Conservation (phyloP, 2,329 filamentous ascomycete species). For the Calonectria pteridis region DNA sequence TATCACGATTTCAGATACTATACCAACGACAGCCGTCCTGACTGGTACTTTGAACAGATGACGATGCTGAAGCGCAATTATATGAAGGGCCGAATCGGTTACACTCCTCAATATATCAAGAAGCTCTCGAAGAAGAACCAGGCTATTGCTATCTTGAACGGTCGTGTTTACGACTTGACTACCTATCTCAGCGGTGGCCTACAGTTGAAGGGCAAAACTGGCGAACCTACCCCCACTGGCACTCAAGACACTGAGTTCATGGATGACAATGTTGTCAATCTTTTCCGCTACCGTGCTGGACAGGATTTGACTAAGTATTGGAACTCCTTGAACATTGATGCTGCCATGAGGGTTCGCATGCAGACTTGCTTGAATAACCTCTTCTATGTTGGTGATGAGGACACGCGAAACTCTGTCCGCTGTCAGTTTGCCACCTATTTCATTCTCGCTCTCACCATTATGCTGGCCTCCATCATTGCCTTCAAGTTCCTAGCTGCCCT, state of each 20-base stretch:
- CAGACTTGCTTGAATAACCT: slow-evolving; percentile 89
- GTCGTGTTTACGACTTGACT: slow-evolving; percentile 89
- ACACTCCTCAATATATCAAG: slow-evolving; percentile 80
- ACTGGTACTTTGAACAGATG: slow-evolving; percentile 96
- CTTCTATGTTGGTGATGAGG: slow-evolving; percentile 92
- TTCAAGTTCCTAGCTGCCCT: slow-evolving; percentile 98
- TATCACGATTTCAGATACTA: slow-evolving; percentile 96
- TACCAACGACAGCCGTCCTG: slow-evolving; percentile 83
- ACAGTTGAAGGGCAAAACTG: slow-evolving; percentile 67
- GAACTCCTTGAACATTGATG: slow-evolving; percentile 74
- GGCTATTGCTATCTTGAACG: slow-evolving; percentile 82
- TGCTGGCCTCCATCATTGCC: slow-evolving; percentile 84
- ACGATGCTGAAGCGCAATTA: slow-evolving; percentile 80
- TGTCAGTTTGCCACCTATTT: slow-evolving; percentile 94
- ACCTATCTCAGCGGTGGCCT: slow-evolving; percentile 84
- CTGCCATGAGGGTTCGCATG: slow-evolving; percentile 74
- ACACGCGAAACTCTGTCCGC: slow-evolving; percentile 86
- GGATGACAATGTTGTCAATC: slow-evolving; percentile 76
- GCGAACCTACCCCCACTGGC: slow-evolving; percentile 60
- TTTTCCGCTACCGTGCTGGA: slow-evolving; percentile 84
- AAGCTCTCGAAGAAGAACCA: slow-evolving; percentile 74
- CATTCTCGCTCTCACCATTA: slow-evolving; percentile 83
- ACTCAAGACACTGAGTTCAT: slow-evolving; percentile 81
- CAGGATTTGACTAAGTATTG: slow-evolving; percentile 87
- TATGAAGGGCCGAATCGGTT: slow-evolving; percentile 90